Evolutionary conservation across 2,329 filamentous ascomycete species (phyloP), one percentile per base, ranked within the genome.

Genomic region (Fusarium sp.): DNA sequence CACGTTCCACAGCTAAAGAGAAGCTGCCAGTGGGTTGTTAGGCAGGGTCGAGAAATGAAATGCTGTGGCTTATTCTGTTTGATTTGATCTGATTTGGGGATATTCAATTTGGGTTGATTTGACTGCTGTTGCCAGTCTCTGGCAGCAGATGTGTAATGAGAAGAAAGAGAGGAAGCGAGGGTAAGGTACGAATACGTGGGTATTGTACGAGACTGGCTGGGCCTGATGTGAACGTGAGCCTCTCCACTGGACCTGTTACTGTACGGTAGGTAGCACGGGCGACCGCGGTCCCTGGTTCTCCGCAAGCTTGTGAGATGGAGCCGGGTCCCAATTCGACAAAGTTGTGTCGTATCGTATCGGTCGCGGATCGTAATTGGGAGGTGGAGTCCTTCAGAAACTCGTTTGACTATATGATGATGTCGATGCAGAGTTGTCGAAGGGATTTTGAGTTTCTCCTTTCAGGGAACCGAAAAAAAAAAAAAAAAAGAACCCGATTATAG

Each of bases 341-440:
- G 59, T 54, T 65, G 52, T 71, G 68, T 71, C 65, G 69, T 71
- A 69, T 71, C 65, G 69, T 71, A 71, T 71, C 69, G 69, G 69
- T 55, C 56, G 65, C 53, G 65, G 65, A 69, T 71, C 69, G 69
- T 57, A 71, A 69, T 71, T 70, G 68, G 53, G 59, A 55, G 42
- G 65, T 71, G 69, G 69, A 71, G 68, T 53, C 61, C 30, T 65
- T 54, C 8, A 37, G 25, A 59, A 47, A 51, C 29, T 46, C 57
- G 57, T 53, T 63, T 48, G 67, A 68, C 40, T 54, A 67, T 70
- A 54, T 56, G 47, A 68, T 71, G 67, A 65, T 70, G 67, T 47
- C 56, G 58, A 65, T 24, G 54, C 42, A 57, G 49, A 37, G 34
- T n/a, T 37, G 18, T 37, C 11, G 18, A 37, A 37, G 18, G 18